Evolutionary conservation across 805 yeast genomes (phyloP).

Genomic region (Candida mattraensis): DNA sequence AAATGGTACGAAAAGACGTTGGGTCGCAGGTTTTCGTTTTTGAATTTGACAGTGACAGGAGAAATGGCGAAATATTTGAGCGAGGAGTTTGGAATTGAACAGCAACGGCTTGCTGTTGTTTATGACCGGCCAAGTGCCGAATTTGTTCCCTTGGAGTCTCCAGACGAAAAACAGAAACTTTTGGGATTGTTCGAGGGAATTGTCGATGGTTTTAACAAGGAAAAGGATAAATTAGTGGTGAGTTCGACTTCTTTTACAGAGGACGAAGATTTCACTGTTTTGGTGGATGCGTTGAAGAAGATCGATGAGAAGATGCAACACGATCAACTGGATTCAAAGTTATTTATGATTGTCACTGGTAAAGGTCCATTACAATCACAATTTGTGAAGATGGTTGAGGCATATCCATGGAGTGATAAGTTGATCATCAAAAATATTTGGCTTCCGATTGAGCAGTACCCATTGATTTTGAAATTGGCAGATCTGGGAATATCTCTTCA

Average conservation of each 20-base stretch:
- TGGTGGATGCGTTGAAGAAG: slow-evolving; percentile 64
- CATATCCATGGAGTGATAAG: slow-evolving; percentile 40
- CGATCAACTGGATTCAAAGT: slow-evolving; percentile 39
- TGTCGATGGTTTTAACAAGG: slow-evolving; percentile 28
- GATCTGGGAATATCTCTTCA: slow-evolving; percentile 91
- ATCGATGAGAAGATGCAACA: slow-evolving; percentile 46
- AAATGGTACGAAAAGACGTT: slow-evolving; percentile 62
- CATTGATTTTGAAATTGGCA: slow-evolving; percentile 67
- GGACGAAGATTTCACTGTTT: slow-evolving; percentile 80
- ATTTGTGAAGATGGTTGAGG: slow-evolving; percentile 33
- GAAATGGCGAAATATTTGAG: slow-evolving; percentile 65
- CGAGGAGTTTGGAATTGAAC: slow-evolving; percentile 51
- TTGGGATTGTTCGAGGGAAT: slow-evolving; percentile 36
- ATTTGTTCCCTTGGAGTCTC: slow-evolving; percentile 51
- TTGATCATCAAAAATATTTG: slow-evolving; percentile 67
- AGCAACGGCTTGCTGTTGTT: slow-evolving; percentile 57
- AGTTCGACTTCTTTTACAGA: slow-evolving; percentile 94
- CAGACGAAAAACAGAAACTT: slow-evolving; percentile 30
- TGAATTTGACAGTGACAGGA: slow-evolving; percentile 78
- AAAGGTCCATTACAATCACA: slow-evolving; percentile 78
- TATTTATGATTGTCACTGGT: slow-evolving; percentile 87
- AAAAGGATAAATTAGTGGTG: slow-evolving; percentile 61
- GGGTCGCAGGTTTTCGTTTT: slow-evolving; percentile 59
- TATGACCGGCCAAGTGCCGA: slow-evolving; percentile 82
- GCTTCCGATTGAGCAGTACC: slow-evolving; percentile 80